These are phyloP conservation scores for Ogataea neopini DNA, from an alignment of 805 yeast genomes.

Conservation along the genomic window DNA sequence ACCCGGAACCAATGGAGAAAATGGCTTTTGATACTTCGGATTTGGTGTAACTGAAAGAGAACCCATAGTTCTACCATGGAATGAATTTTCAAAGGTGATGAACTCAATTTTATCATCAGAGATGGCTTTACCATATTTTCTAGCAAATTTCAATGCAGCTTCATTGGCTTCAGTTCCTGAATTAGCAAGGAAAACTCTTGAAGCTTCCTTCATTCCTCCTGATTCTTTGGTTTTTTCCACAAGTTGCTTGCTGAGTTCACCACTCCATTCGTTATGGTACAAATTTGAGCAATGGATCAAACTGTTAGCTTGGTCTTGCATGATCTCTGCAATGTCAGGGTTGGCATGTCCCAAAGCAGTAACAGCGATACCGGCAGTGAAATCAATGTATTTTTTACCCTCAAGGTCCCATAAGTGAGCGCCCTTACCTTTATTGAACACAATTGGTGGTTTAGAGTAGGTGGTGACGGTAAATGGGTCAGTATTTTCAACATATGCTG, in stretches of 20 bases:
- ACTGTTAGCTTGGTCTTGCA: conserved; percentile 68
- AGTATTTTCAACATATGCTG: conserved; percentile 43
- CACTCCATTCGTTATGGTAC: conserved; percentile 81
- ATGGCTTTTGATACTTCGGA: conserved; percentile 89
- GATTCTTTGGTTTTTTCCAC: conserved; percentile 64
- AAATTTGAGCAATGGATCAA: conserved; percentile 85
- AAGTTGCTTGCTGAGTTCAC: conserved; percentile 70
- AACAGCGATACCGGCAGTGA: conserved; percentile 96
- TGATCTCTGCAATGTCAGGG: conserved; percentile 67
- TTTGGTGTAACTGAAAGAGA: conserved; percentile 91
- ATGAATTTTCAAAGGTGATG: conserved; percentile 83
- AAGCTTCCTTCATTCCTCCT: conserved; percentile 83
- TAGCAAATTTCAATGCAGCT: conserved; percentile 62
- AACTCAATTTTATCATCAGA: conserved; percentile 66
- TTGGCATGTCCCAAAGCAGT: conserved; percentile 91
- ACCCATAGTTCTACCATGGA: conserved; percentile 96
- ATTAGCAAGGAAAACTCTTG: conserved; percentile 65
- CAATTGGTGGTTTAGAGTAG: conserved; percentile 75
- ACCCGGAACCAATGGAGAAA: conserved; percentile 90
- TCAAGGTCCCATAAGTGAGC: conserved; percentile 80
- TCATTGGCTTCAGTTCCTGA: conserved; percentile 64
- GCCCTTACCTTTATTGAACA: conserved; percentile 79
- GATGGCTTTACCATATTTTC: conserved; percentile 71
- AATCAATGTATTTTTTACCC: conserved; percentile 78
- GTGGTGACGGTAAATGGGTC: conserved; percentile 70